Evolutionary conservation across 2,329 filamentous ascomycete genomes (phyloP), one percentile per base, ranked within the genome.

Genomic region (Alternaria arborescens): DNA sequence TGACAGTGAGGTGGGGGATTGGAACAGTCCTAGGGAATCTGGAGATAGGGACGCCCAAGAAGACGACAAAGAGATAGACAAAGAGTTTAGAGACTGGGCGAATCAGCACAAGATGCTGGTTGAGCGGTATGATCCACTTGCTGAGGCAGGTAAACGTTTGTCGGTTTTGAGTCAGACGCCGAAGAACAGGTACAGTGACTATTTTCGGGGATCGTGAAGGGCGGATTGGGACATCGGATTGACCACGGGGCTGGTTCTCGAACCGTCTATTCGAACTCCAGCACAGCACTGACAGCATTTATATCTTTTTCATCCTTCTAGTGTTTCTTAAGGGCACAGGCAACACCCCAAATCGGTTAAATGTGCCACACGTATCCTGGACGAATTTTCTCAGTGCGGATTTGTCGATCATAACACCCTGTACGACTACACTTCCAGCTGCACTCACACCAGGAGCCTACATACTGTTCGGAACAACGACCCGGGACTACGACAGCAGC

Each of bases 31-130:
- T 5, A 36, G 46, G 5, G 16, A 3, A 26, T 30, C 28, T 8
- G 46, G 3, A 12, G 46, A 34, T 34, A n/a, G 12, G 8, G 20
- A 24, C 7, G 7, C 7, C 7, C 51, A 34, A 24, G 51, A 11
- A 3, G 46, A 14, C 36, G 26, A n/a, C 1, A 11, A 30, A 5
- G 32, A 36, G 14, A 36, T 36, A 14, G 12, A 36, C 32, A 11
- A 38, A 24, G 46, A 50, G 32, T 50, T 50, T 18, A 22, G 30
- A 22, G 42, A 53, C 10, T 36, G 47, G 46, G 22, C 40, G 7
- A 11, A 51, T 26, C 46, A 59, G n/a, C 14, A 62, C 34, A 22
- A 38, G 26, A 24, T 55, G 12, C 26, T 62, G 11, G 55, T 62
- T 16, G 55, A 62, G 34, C 26, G 32, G 22, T 38, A 55, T 50